Evolutionary conservation across 495 filamentous ascomycete species (phyloP).

Genomic region (Acidiella bohemica): DNA sequence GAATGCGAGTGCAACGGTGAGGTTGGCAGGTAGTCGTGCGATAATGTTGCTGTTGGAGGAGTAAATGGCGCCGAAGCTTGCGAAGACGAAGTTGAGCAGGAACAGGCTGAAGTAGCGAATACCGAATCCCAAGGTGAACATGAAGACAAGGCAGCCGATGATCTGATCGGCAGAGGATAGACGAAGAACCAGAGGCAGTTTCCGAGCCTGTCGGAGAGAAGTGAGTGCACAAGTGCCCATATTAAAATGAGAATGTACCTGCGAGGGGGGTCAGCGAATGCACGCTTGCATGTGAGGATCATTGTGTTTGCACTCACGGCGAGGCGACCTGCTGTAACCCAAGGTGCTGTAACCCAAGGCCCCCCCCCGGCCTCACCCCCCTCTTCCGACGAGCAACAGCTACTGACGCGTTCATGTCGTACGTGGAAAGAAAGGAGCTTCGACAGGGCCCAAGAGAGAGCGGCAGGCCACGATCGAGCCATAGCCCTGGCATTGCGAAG

Average conservation of each 20-base stretch:
- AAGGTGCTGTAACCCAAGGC: no score
- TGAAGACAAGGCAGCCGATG: constrained; percentile 40
- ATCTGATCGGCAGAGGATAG: constrained; percentile 39
- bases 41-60: constrained; percentile 41
- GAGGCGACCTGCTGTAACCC: no score
- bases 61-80: constrained; percentile 39
- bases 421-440: constrained; percentile 28
- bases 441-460: constrained; percentile 30
- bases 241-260: constrained; percentile 38
- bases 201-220: constrained; percentile 32
- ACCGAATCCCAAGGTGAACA: constrained; percentile 34
- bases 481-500: constrained; percentile 34
- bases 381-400: constrained; percentile 38
- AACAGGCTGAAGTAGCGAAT: constrained; percentile 41
- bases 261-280: neutral
- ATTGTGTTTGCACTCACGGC: constrained; percentile 22
- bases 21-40: constrained; percentile 40
- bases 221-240: constrained; percentile 34
- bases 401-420: constrained; percentile 21
- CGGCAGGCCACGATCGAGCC: constrained; percentile 40
- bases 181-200: constrained; percentile 41
- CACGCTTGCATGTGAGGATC: neutral
- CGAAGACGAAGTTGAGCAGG: constrained; percentile 42
- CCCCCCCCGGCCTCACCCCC: no score
- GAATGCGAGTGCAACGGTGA: constrained; percentile 40